Base-by-base conservation (phyloP, 805 yeast species). In the Yamadazyma ubonensis region DNA sequence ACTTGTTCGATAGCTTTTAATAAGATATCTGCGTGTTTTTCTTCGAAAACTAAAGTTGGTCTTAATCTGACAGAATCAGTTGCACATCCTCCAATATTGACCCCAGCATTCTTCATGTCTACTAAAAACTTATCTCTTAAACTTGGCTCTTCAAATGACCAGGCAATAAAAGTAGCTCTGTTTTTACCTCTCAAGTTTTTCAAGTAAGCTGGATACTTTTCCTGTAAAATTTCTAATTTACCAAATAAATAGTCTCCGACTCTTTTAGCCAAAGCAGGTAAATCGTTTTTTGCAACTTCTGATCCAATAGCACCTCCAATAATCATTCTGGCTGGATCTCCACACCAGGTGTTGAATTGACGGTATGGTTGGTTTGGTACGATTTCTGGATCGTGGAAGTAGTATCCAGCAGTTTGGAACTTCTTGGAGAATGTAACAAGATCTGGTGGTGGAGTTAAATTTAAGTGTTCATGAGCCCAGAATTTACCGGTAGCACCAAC, bases 331-430 rank as follows among this genome's bases (percentile, higher is more conserved):
- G 89, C 83, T 61, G 95, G 90, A 67, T 86, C 95, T 55, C 95
- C 95, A 68, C 91, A 84, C 95, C 95, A 86, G 43, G 95, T 86
- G 79, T 86, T 86, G 77, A 86, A 86, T 73, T 86, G 95, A 63
- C 95, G 79, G 75, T 83, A 86, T n/a, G 95, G 80, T 56, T 65
- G 62, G 63, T 79, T 73, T 55, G 95, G 95, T 51, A 82, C 73
- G 44, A 86, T 66, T 54, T 79, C 82, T 34, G 84, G 80, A 65
- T 81, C 78, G 54, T 77, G 79, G 79, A 80, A 86, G 75, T 75
- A 86, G 75, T 79, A 86, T 44, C 95, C 95, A 29, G 95, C 95
- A 40, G 89, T 75, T 71, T 86, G 95, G 75, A 85, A 84, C 73
- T 86, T 86, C 73, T 86, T 86, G 52, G 91, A 83, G 71, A 86